Evolutionary conservation across 345 rosid species (phyloP), one percentile per base, ranked within the genome.

Genomic region (Melaleuca quinquenervia): DNA sequence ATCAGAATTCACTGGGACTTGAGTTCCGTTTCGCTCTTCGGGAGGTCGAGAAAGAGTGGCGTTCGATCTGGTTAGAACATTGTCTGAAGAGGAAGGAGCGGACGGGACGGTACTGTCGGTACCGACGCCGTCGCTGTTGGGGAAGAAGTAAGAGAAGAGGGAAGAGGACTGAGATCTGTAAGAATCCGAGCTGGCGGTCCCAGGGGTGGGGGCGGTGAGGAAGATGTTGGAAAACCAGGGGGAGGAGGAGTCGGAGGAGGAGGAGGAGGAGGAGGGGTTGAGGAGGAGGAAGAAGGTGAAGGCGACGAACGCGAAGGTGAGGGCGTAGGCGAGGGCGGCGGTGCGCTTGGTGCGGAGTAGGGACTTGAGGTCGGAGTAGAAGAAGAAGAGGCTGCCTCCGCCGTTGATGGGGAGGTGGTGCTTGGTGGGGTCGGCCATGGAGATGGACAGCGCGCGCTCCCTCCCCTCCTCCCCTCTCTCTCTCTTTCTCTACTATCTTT

Each of bases 251-350:
- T 90, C 89, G 0, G 95, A 84, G 88, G 93, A 87, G 58, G 93
- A 90, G 4, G 92, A 90, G 85, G 91, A 89, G 0, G 95, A 22
- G 2, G 98, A 93, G 83, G 98, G 96, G 76, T 60, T 89, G 32
- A 97, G 94, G 64, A 95, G 94, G 75, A 97, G 84, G 89, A 95
- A 93, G 78, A 90, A 88, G 78, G 98, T 93, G 85, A 96, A 93
- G 82, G 85, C 92, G 52, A 95, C 93, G 83, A 96, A 94, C 45
- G 92, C 92, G 85, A 93, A 90, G 90, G 91, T 87, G 93, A 94
- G 93, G 14, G 90, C 96, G 85, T 95, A 94, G 8, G 91, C 94
- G 56, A 94, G 92, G 78, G 93, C 89, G 8, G 92, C 87, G 32
- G 93, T 89, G 87, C 92, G 91, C 85, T 93, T 90, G 52, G 94